These are phyloP conservation scores for Mycena albidolilacea DNA, from an alignment of 768 basidiomycete genomes.

Conservation along the genomic window DNA sequence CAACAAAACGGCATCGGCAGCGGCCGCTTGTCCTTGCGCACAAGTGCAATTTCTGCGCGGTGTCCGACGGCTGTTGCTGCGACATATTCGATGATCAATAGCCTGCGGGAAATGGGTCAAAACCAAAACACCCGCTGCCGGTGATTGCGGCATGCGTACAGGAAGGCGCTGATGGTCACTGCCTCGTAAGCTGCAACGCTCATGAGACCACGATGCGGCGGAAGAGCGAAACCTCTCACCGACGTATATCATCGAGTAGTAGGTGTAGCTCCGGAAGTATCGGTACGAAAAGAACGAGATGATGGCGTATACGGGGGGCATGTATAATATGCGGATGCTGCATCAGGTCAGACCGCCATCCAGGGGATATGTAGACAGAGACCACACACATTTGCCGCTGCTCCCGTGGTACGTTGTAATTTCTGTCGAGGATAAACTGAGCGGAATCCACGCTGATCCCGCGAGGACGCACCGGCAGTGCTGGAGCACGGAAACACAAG, in stretches of 20 bases:
- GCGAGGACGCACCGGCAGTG: slow-evolving; percentile 19
- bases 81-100: slow-evolving; percentile 89
- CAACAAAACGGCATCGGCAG: slow-evolving; percentile 89
- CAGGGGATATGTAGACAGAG: background rate
- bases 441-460: background rate
- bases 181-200: slow-evolving; percentile 76
- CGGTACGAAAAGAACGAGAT: slow-evolving; percentile 92
- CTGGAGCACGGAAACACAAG: slow-evolving; percentile 28
- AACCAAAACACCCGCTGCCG: background rate
- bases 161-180: slow-evolving; percentile 88
- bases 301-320: slow-evolving; percentile 87
- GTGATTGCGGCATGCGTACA: slow-evolving; percentile 68
- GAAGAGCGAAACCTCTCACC: slow-evolving; percentile 45
- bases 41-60: slow-evolving; percentile 75
- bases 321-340: slow-evolving; percentile 84
- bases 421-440: slow-evolving; percentile 55
- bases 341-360: slow-evolving; percentile 12
- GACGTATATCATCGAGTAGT: slow-evolving; percentile 63
- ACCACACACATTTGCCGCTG: slow-evolving; percentile 83
- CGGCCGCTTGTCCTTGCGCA: slow-evolving; percentile 82
- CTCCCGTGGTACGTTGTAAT: slow-evolving; percentile 78
- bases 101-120: slow-evolving; percentile 51
- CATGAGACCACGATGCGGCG: background rate
- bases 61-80: slow-evolving; percentile 76
- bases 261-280: slow-evolving; percentile 82